Conservation (phyloP, 2,329 filamentous ascomycete species). For the Colletotrichum kahawae region DNA sequence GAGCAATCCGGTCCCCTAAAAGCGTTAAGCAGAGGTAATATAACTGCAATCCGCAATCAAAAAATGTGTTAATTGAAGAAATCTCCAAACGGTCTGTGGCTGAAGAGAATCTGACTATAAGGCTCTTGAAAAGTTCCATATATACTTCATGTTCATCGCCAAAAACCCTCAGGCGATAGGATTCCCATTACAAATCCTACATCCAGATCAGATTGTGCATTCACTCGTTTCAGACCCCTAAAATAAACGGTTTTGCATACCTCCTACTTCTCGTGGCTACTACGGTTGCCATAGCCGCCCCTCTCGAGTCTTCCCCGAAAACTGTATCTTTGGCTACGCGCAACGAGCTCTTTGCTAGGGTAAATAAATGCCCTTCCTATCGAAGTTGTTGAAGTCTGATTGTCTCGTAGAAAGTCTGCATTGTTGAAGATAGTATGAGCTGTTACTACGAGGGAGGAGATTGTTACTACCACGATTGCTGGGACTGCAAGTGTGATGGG, state of each 20-base stretch:
- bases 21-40: not conserved
- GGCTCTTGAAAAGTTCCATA: not conserved
- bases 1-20: not conserved
- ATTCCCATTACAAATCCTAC: not conserved
- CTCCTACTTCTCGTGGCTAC: not conserved
- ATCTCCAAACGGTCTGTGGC: not conserved
- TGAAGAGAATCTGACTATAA: not conserved
- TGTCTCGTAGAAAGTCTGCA: not conserved
- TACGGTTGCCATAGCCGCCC: not conserved
- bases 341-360: not conserved
- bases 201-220: not conserved
- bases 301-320: not conserved
- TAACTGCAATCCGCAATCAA: not conserved
- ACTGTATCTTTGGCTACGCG: not conserved
- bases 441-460: not conserved
- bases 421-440: not conserved
- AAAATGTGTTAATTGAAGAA: not conserved
- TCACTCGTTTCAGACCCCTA: not conserved
- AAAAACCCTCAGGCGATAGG: not conserved
- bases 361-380: not conserved
- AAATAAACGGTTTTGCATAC: rapidly evolving
- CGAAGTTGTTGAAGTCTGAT: not conserved
- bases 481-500: not conserved
- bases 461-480: not conserved
- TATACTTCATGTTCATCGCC: not conserved